Percentiles rank a stretch among this genome's conserved stretches.
Conservation (phyloP, 1,139 yeast species). For the Scheffersomyces cryptocercus region DNA sequence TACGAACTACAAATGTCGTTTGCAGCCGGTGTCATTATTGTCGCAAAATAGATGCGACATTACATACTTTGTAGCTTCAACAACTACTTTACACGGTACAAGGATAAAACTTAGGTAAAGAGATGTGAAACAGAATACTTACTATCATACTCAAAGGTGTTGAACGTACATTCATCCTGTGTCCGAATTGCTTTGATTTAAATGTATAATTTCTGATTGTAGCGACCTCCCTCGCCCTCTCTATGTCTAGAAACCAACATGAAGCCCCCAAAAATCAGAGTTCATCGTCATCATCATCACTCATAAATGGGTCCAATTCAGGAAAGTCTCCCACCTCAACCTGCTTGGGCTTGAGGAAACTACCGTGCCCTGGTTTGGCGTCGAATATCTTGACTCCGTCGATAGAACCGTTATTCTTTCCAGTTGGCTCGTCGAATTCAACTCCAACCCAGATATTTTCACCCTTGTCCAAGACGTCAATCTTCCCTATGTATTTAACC, state of each 20-base stretch:
- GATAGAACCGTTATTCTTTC: slow-evolving; percentile 44
- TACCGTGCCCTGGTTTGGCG: slow-evolving; percentile 45
- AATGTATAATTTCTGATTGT: too few species aligned
- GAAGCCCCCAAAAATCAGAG: background rate
- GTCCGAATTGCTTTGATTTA: too few species aligned
- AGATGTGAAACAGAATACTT: too few species aligned
- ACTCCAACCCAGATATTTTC: slow-evolving; percentile 48
- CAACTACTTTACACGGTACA: too few species aligned
- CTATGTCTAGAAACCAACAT: background rate
- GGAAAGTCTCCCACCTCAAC: slow-evolving; percentile 59
- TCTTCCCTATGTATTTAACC: slow-evolving; percentile 66
- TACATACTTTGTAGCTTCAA: too few species aligned
- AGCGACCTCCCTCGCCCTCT: too few species aligned
- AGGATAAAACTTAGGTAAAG: too few species aligned
- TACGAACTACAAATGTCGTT: too few species aligned
- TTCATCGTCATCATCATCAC: slow-evolving; percentile 34
- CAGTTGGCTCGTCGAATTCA: slow-evolving; percentile 53
- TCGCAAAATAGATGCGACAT: too few species aligned
- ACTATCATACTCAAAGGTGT: too few species aligned
- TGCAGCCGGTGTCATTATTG: too few species aligned
- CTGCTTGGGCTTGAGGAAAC: slow-evolving; percentile 50
- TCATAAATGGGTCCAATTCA: slow-evolving; percentile 41
- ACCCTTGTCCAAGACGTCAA: slow-evolving; percentile 55
- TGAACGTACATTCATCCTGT: too few species aligned
- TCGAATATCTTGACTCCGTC: slow-evolving; percentile 34